Conservation (phyloP, 495 filamentous ascomycete species). For the Talaromyces borbonicus region DNA sequence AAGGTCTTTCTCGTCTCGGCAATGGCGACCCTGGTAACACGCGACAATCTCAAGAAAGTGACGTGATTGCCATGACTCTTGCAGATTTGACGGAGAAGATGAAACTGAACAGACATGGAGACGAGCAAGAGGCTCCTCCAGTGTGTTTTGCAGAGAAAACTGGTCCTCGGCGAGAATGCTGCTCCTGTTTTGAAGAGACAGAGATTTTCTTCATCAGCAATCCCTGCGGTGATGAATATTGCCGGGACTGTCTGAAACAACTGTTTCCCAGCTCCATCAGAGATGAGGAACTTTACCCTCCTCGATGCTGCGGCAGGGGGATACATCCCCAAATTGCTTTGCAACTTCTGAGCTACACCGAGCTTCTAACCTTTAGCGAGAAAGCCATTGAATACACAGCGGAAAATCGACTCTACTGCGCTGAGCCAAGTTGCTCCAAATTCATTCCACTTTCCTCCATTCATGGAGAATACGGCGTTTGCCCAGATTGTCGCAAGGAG, state of each 20-base stretch:
- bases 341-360: constrained; percentile 6
- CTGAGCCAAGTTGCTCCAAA: constrained; percentile 12
- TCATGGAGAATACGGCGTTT: constrained; percentile 8
- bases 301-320: background rate
- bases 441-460: constrained; percentile 13
- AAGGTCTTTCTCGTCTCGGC: background rate
- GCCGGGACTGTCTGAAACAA: constrained; percentile 8
- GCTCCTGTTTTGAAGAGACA: constrained; percentile 8
- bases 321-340: background rate
- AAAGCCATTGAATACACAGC: constrained; percentile 13
- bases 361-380: constrained; percentile 10
- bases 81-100: background rate
- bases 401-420: constrained; percentile 14
- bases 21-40: background rate
- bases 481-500: constrained; percentile 9
- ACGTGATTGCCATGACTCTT: background rate
- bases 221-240: constrained; percentile 12
- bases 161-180: constrained; percentile 2
- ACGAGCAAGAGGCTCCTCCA: background rate
- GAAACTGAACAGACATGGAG: background rate
- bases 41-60: background rate
- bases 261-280: constrained; percentile 13
- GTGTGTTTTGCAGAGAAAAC: background rate
- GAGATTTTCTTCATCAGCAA: constrained; percentile 2
- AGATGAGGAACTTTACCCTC: constrained; percentile 19